Base-by-base conservation (phyloP, 805 yeast species). In the Candida berthetii region DNA sequence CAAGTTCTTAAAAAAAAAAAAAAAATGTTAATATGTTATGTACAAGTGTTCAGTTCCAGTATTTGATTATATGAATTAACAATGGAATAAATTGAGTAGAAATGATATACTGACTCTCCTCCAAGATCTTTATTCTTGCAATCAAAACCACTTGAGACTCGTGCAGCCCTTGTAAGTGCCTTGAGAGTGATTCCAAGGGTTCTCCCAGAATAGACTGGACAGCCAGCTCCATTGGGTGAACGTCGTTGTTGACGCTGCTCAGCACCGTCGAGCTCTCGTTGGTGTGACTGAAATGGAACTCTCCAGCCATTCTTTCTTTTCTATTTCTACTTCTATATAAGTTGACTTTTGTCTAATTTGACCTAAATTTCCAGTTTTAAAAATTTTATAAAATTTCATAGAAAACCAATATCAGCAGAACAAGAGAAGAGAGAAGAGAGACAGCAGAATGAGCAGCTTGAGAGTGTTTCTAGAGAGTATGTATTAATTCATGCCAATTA, bases 171-270 rank as follows among this genome's bases (percentile, higher is more conserved):
- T 74, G 73, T 27, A 79, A 64, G 41, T 72, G 72, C 40, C 71
- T 70, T 40, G 74, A 69, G 19, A 79, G 57, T 4, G 59, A 61
- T 34, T 79, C 83, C 8, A 79, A 57, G 2, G 83, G 72, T 1
- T 74, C 72, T 27, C 78, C 78, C 7, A 79, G 52, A 2, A 79
- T 54, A 9, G 76, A 60, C 46, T 79, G 85, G 0, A 79, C 82
- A 2, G 78, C 69, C 24, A 78, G 62, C 45, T 79, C 85, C 35
- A 79, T 68, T 0, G 83, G 82, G 52, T 79, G 84, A 14, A 78
- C 62, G 25, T 72, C 71, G 15, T 42, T 15, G 18, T 15, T 13
- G 16, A 13, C 10, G 35, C 10, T 13, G 10, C 35, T 27, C 13
- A 27, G 9, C 9, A 13, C 29, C 13, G 16, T 18, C 10, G 29